Conservation (phyloP, 1,284 basidiomycete species). For the Microbotryum violaceum region DNA sequence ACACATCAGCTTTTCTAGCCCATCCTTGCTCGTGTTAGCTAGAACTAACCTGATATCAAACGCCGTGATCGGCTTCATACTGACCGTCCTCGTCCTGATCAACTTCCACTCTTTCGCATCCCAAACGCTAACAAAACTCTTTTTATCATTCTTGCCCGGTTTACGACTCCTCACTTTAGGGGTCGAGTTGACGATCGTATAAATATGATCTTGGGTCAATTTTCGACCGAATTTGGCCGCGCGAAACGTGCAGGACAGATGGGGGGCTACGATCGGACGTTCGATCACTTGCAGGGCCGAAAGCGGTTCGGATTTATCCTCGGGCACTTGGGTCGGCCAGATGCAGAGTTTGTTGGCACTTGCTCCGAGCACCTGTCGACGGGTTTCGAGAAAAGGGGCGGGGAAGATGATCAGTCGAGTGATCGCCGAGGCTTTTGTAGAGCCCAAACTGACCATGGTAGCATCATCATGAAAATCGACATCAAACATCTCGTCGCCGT, state of each 20-base stretch:
- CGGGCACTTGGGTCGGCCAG: slow-evolving; percentile 12
- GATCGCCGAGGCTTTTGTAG: no score
- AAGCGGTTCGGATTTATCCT: not conserved
- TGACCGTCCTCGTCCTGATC: slow-evolving; percentile 46
- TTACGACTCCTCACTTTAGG: slow-evolving; percentile 35
- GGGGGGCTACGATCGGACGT: slow-evolving; percentile 31
- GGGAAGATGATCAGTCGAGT: no score
- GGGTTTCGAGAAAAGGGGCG: no score
- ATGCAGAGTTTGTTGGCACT: slow-evolving; percentile 23
- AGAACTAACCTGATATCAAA: slow-evolving; percentile 68
- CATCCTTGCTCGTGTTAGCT: not conserved
- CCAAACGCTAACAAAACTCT: slow-evolving; percentile 32
- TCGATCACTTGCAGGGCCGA: slow-evolving; percentile 31
- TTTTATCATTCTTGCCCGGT: slow-evolving; percentile 17
- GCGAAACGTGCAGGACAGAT: slow-evolving; percentile 56
- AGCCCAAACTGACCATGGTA: not conserved
- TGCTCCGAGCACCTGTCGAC: slow-evolving; percentile 19
- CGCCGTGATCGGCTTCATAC: slow-evolving; percentile 70
- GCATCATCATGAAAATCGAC: slow-evolving; percentile 27
- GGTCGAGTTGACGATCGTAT: slow-evolving; percentile 66
- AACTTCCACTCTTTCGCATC: slow-evolving; percentile 43
- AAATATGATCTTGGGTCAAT: slow-evolving; percentile 50
- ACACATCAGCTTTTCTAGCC: not conserved
- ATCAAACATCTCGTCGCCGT: slow-evolving; percentile 33
- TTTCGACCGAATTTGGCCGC: slow-evolving; percentile 63